Evolutionary conservation across 2,329 filamentous ascomycete species (phyloP).

Genomic region (Penicillium sp.): DNA sequence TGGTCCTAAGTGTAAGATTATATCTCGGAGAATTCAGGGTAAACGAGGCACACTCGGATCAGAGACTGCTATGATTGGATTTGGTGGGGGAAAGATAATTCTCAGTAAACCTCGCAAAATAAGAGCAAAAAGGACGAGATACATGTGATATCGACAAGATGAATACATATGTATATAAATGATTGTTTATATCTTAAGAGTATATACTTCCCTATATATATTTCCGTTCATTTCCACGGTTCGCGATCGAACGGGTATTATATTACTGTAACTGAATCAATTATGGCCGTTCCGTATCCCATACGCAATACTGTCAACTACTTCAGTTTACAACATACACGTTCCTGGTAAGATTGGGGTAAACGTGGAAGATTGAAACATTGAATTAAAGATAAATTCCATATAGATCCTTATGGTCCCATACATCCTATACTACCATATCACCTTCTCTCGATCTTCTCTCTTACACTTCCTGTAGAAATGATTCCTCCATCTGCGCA

Average conservation of each 20-base stretch:
- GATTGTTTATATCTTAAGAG: not conserved
- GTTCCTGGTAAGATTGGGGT: constrained; percentile 24
- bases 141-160: not conserved
- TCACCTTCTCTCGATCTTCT: not conserved
- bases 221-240: constrained; percentile 5
- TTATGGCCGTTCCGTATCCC: constrained; percentile 8
- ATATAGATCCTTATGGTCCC: not conserved
- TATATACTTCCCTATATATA: not conserved
- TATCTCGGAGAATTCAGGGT: constrained; percentile 2
- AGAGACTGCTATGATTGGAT: constrained; percentile 4
- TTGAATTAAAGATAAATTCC: not conserved
- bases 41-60: constrained; percentile 4
- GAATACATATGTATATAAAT: not conserved
- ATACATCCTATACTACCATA: not conserved
- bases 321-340: constrained; percentile 9
- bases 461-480: not conserved
- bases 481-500: not conserved
- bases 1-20: too few relatives aligned
- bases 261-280: constrained; percentile 16
- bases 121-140: not conserved
- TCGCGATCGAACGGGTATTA: constrained; percentile 14
- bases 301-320: constrained; percentile 20
- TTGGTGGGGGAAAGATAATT: not conserved
- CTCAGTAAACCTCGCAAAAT: not conserved
- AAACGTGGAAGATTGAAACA: not conserved